Percentiles rank a stretch among this genome's conserved stretches.
Evolutionary conservation across 1,284 basidiomycete genomes (phyloP).

Genomic region (Puccinia horiana): DNA sequence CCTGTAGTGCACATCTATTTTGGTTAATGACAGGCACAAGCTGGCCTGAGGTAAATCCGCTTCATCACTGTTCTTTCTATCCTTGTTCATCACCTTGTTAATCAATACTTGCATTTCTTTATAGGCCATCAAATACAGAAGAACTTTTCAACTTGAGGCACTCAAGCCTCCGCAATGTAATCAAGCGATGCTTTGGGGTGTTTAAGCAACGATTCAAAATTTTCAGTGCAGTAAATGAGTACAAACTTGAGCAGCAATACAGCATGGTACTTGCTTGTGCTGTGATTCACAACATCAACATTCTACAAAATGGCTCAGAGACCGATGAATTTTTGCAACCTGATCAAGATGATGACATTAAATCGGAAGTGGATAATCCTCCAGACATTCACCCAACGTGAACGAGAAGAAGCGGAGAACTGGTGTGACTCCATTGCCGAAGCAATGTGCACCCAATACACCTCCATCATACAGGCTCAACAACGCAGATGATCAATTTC

Average conservation of each 20-base stretch:
- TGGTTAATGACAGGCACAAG: too few relatives aligned
- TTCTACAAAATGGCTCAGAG: background rate
- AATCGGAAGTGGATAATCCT: background rate
- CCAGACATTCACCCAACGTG: background rate
- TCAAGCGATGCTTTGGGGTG: slow-evolving; percentile 50
- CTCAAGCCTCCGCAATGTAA: slow-evolving; percentile 45
- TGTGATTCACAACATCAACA: background rate
- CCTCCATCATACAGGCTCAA: too few relatives aligned
- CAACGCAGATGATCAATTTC: too few relatives aligned
- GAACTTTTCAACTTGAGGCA: slow-evolving; percentile 51
- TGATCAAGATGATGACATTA: background rate
- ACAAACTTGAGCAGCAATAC: background rate
- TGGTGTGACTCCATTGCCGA: background rate
- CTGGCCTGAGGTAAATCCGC: too few relatives aligned
- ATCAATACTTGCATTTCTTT: too few relatives aligned
- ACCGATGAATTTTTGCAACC: background rate
- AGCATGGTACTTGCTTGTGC: background rate
- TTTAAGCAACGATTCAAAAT: slow-evolving; percentile 23
- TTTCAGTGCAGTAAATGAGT: background rate
- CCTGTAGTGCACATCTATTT: too few relatives aligned
- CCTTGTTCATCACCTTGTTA: too few relatives aligned
- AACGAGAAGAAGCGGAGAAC: background rate
- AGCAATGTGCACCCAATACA: background rate
- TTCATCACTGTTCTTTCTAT: too few relatives aligned
- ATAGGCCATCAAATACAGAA: slow-evolving; percentile 26